Conservation (phyloP, 1,284 basidiomycete species). For the Papiliotrema laurentii region DNA sequence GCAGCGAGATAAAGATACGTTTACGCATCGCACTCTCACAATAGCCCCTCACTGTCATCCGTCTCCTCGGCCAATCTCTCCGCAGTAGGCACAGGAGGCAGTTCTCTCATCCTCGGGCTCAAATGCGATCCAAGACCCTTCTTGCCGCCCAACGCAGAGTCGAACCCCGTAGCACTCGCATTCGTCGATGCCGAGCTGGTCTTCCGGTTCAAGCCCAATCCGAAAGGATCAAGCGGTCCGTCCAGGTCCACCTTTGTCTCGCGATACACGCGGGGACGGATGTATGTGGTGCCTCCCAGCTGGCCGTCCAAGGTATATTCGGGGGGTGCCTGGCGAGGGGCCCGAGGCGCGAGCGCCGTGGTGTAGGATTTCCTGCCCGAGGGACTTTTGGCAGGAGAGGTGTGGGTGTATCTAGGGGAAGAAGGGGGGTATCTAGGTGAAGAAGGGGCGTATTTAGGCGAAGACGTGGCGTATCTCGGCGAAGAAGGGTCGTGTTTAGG, state of each 20-base stretch:
- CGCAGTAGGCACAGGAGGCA: not conserved
- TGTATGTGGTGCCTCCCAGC: constrained; percentile 4
- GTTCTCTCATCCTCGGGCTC: not conserved
- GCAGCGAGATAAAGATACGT: not conserved
- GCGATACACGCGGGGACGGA: not conserved
- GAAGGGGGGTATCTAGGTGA: not conserved
- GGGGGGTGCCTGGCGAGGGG: not conserved
- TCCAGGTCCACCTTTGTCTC: not conserved
- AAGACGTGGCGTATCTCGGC: no score
- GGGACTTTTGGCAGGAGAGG: constrained; percentile 5
- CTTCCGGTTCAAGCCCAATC: not conserved
- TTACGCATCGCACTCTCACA: constrained; percentile 11
- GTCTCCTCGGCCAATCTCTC: constrained; percentile 12
- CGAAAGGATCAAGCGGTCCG: not conserved
- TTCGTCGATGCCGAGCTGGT: constrained; percentile 10
- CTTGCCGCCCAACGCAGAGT: constrained; percentile 5
- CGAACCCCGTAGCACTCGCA: constrained; percentile 27
- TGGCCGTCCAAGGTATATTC: not conserved
- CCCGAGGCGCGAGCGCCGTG: constrained; percentile 26
- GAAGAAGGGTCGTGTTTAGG: no score
- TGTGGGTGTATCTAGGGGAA: constrained; percentile 1
- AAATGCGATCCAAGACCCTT: not conserved
- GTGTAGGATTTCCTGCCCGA: constrained; percentile 22
- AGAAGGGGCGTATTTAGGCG: not conserved
- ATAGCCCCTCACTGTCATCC: constrained; percentile 27